Evolutionary conservation across 306 rosid species (phyloP), one percentile per base, ranked within the genome.

Genomic region (Lathyrus sativus): DNA sequence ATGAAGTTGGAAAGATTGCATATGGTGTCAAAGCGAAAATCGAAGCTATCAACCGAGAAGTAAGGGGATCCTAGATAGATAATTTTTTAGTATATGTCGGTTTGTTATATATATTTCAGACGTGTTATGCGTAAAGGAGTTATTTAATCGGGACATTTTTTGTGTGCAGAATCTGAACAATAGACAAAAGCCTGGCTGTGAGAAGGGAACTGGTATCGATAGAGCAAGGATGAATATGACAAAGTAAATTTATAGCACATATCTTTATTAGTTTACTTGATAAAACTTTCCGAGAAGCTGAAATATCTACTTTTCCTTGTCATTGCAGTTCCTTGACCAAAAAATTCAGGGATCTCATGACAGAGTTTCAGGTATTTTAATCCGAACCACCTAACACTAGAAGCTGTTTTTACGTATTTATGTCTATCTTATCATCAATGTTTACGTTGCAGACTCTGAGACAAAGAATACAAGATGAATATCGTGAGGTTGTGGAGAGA

Each of bases 401-500:
- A 65, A 69, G 67, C 58, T 48, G 26, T 68, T 43, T 65, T 63
- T 39, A 18, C 58, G 50, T 37, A 48, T 80, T 78, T 46, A 19
- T 18, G 61, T 35, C 22, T 50, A 17, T 76, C 57, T 65, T 72
- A 83, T 85, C 64, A 79, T 57, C 22, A 12, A 35, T 26, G 7
- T 56, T 10, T 66, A 46, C 74, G 60, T 82, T 67, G 43, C 83
- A 93, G 96, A 85, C 90, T 59, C 96, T 93, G 10, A 83, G 96
- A 74, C 95, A 93, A 84, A 88, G 90, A 82, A 90, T 93, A 69
- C 98, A 90, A 76, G 98, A 90, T 76, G 98, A 93, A 81, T 93
- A 93, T 79, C 98, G 98, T 12, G 98, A 90, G 84, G 98, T 93
- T 75, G 98, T 93, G 70, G 98, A 93, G 85, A 88, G 98, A 85